Evolutionary conservation across 805 yeast genomes (phyloP), one percentile per base, ranked within the genome.

Genomic region (Yamadazyma sp.): DNA sequence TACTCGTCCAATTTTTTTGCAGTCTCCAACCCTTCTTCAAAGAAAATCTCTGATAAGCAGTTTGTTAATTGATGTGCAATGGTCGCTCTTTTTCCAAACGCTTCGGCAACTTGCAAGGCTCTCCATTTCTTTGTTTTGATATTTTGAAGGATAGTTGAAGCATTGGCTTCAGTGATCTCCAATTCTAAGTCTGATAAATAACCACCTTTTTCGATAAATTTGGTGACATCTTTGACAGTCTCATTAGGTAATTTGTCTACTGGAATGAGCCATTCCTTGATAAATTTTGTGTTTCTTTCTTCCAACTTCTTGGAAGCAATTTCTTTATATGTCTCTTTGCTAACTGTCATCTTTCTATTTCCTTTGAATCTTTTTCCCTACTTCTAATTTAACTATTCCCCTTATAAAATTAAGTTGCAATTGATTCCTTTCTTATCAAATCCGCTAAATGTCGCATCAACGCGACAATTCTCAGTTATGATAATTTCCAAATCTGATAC

Each of bases 1-100:
- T 71, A 69, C 18, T 65, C 71, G 48, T 82, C 89, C 40, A 78
- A 61, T 35, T 55, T 63, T 44, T 65, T 55, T 3, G 87, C 87
- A 33, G 69, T 65, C 36, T 60, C 62, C 31, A 80, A 58, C 7
- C 86, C 88, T 42, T 76, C 75, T 7, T 75, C 79, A 27, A 76
- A 62, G 48, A 82, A 78, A 34, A 60, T 43, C 43, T 62, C 69
- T 45, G 59, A 37, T 21, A 68, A 66, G 43, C 71, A 65, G 38
- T 68, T 65, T 39, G 71, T 65, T 43, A 67, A 60, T 44, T 67
- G 73, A 34, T 67, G 71, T 11, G 67, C 63, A 39, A 67, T 60
- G 9, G 60, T 53, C 6, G 69, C 70, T 48, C 72, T 56, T 31
- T 62, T 60, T 15, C 69, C 69, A 45, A 58, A 67, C 2, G 73